phyloP scores from a whole-genome alignment of 306 rosid genomes.

The Casuarina cunninghamiana region DNA sequence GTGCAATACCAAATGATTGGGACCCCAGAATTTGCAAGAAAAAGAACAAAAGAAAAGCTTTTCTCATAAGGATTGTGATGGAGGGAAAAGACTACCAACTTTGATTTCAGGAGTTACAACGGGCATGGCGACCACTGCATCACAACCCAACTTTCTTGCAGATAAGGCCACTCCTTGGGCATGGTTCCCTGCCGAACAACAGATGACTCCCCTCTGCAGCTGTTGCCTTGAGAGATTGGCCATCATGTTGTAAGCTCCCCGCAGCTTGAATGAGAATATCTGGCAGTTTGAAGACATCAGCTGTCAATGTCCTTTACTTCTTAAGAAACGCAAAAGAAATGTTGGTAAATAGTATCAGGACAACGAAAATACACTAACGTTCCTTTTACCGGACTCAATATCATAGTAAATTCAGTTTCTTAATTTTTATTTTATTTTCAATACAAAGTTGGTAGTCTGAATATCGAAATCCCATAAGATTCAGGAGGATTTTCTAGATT shows the following conservation, averaged over 20 bases:
- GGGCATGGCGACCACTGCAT: constrained; percentile 58
- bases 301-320: no score
- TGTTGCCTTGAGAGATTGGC: constrained; percentile 48
- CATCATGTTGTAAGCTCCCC: constrained; percentile 69
- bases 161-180: constrained; percentile 67
- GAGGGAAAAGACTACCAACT: constrained; percentile 24
- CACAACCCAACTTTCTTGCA: constrained; percentile 42
- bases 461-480: no score
- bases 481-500: no score
- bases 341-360: no score
- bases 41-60: background rate
- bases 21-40: background rate
- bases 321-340: no score
- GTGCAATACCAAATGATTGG: background rate
- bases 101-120: constrained; percentile 54
- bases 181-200: constrained; percentile 63
- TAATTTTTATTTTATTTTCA: no score
- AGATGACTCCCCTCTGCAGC: constrained; percentile 49
- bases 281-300: constrained; percentile 12
- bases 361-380: no score
- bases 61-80: background rate
- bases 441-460: no score
- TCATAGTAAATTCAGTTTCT: no score
- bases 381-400: no score
- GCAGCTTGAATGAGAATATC: constrained; percentile 62